Base-by-base conservation (phyloP, 1,284 basidiomycete species). In the Ustilago sp. region DNA sequence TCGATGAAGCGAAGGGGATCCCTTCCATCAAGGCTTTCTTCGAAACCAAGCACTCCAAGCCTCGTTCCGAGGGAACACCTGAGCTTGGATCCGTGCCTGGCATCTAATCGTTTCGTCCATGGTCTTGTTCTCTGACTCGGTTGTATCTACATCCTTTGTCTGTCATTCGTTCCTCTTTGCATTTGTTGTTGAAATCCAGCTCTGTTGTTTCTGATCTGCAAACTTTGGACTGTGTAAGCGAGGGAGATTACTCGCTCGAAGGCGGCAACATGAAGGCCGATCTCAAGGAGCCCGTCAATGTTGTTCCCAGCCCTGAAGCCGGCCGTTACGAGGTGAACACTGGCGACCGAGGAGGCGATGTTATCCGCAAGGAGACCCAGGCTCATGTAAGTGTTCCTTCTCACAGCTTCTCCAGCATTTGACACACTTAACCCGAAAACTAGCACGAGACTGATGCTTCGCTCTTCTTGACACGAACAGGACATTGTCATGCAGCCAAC, bases 11-110 rank as follows among this genome's bases (percentile, higher is more conserved):
- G 4, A 74, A 66, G 64, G 79, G 78, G 8, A 62, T 74, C 3
- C 72, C 71, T 2, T 58, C 77, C 36, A 32, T 81, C 53, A 84
- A 84, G 77, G 51, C 77, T 11, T 83, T 83, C 59, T 58, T 86
- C 67, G 52, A 84, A 59, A 86, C 84, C 31, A 78, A 68, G 55
- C 66, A 76, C 38, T 81, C 80, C 0, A 59, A 64, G 54, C 68
- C 73, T 34, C 62, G 65, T 1, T 75, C 80, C 1, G 19, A 56
- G 23, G 76, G 75, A 15, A 80, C 79, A 19, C 79, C 80, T 8
- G 63, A 68, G 52, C 62, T 81, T 28, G 59, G 60, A 36, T 47
- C 59, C 19, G 73, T 75, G 8, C 73, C 73, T n/a, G 71, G 71
- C 19, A 53, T 38, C 43, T 58, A 52, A 39, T 36, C 31, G 19